Percentiles rank a stretch among this genome's conserved stretches.
These are phyloP conservation scores for Pythium dissimile DNA, from an alignment of 352 stramenopile species.

Conservation along the genomic window DNA sequence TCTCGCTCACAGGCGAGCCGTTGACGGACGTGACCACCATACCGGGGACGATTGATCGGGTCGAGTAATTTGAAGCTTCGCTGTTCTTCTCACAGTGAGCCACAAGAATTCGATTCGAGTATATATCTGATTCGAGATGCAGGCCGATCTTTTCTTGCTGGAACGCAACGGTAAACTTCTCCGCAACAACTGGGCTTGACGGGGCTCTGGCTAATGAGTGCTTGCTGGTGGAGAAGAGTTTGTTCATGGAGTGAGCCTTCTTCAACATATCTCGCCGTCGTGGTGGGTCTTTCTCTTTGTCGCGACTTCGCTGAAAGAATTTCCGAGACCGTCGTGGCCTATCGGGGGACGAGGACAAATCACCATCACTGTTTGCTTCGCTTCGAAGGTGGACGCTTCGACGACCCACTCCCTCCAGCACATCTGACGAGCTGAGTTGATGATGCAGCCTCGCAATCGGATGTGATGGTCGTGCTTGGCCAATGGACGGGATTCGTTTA, in stretches of 20 bases:
- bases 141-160: constrained; percentile 56
- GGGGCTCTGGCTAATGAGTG: constrained; percentile 4
- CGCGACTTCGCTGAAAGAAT: constrained; percentile 13
- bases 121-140: constrained; percentile 63
- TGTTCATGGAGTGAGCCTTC: constrained; percentile 24
- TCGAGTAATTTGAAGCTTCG: constrained; percentile 36
- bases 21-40: constrained; percentile 69
- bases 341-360: constrained; percentile 5
- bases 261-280: constrained; percentile 19
- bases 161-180: constrained; percentile 63
- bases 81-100: constrained; percentile 61
- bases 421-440: not conserved
- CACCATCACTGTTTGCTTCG: constrained; percentile 9
- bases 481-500: not conserved
- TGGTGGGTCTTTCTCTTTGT: constrained; percentile 3
- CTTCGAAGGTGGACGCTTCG: not conserved
- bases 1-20: constrained; percentile 34
- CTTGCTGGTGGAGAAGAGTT: constrained; percentile 22
- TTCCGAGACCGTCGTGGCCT: not conserved
- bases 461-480: not conserved
- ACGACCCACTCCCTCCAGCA: not conserved
- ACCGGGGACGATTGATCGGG: constrained; percentile 39
- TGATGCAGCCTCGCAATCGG: not conserved
- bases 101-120: constrained; percentile 56
- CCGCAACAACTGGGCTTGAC: not conserved